Evolutionary conservation across 2,329 filamentous ascomycete genomes (phyloP).

Genomic region (Pseudocercospora crystallina): DNA sequence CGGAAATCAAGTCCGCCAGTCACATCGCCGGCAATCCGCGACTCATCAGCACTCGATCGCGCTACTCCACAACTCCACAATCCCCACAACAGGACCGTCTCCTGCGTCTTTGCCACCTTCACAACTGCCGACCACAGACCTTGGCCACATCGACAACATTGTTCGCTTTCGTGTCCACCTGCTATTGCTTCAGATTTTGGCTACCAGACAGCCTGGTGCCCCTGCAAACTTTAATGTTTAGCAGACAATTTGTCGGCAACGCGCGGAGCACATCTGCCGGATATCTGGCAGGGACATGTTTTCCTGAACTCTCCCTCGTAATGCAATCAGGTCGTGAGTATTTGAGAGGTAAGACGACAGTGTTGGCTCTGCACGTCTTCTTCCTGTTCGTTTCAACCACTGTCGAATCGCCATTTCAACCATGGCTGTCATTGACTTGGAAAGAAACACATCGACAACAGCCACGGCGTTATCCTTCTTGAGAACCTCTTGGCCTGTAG

Average conservation of each 20-base stretch:
- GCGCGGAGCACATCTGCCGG: conserved; percentile 1
- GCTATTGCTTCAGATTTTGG: not conserved
- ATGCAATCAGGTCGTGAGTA: not conserved
- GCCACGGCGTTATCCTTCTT: conserved; percentile 1
- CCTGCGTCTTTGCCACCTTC: not conserved
- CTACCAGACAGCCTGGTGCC: not conserved
- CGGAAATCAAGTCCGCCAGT: too few species aligned
- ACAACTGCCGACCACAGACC: not conserved
- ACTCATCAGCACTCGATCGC: too few species aligned
- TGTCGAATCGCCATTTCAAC: conserved; percentile 1
- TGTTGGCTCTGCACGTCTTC: not conserved
- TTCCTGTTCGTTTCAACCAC: not conserved
- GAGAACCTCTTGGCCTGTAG: conserved; percentile 22
- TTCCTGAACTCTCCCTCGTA: not conserved
- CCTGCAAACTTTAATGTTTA: not conserved
- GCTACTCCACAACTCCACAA: not conserved
- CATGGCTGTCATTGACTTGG: not conserved
- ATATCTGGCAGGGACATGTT: not conserved
- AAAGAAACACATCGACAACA: too few species aligned
- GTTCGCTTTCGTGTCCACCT: not conserved
- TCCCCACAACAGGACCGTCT: not conserved
- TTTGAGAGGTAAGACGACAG: not conserved
- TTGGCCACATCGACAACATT: not conserved
- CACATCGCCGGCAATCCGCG: too few species aligned
- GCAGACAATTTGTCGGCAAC: not conserved